Evolutionary conservation across 2,329 filamentous ascomycete genomes (phyloP), one percentile per base, ranked within the genome.

Genomic region (Scedosporium minutisporum): DNA sequence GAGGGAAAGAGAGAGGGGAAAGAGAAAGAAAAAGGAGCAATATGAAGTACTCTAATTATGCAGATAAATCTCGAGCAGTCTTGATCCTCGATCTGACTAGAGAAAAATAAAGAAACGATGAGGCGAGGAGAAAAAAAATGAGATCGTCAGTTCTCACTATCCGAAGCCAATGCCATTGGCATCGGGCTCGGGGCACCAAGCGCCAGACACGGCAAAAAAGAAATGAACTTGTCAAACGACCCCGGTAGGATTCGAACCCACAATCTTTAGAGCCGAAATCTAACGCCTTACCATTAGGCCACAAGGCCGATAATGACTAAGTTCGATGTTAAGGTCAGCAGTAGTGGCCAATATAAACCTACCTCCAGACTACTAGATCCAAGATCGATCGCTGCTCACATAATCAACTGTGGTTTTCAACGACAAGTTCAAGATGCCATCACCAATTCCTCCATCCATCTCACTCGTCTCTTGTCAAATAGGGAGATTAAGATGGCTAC

Each of bases 211-310:
- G 51, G 21, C 18, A 55, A 55, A 55, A 55, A 55, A 55, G 12
- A 10, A 23, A 6, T 10, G 51, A 55, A 55, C 51, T 55, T 48
- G 21, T 55, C 51, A 55, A 55, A 5, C 51, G 51, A 55, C 51
- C 51, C 51, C 51, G 51, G 51, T 55, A 55, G 51, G 51, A 55
- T 55, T 55, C 51, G 51, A 55, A 55, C 51, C 51, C 51, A 55
- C 51, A 55, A 55, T 55, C 51, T 55, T 55, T 55, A 55, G 51
- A 55, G 51, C 59, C 59, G 59, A 61, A 61, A 61, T 61, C 59
- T 61, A 48, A 61, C 59, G 59, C 59, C 59, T 61, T 61, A 61
- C 59, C 59, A 61, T 61, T 61, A 61, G 59, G 59, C 59, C 59
- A 61, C 59, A 61, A 51, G 59, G 59, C 59, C 59, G 44, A n/a